A percentile compares a stretch with the other conserved stretches of the same genome.
These are phyloP conservation scores for Pyrus betulifolia DNA, from an alignment of 306 rosid species.

Conservation along the genomic window DNA sequence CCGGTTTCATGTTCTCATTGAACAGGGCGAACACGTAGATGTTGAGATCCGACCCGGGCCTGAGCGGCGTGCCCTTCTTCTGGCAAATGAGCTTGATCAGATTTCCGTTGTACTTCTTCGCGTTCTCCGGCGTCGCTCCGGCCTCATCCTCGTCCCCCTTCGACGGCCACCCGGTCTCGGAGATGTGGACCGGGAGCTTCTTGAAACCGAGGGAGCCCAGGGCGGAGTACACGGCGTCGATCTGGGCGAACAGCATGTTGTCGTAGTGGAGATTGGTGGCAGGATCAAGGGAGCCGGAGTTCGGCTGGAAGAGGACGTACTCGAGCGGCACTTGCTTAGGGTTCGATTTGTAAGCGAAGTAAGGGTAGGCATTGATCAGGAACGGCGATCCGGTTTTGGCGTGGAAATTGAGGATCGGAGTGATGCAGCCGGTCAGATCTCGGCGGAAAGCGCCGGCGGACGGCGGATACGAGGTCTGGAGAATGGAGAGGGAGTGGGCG, in stretches of 20 bases:
- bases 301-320: conserved; percentile 76
- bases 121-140: conserved; percentile 76
- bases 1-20: conserved; percentile 95
- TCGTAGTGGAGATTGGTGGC: conserved; percentile 67
- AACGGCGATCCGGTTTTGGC: conserved; percentile 79
- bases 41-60: conserved; percentile 63
- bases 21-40: conserved; percentile 86
- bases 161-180: conserved; percentile 99
- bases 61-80: conserved; percentile 75
- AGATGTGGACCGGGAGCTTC: conserved; percentile 75
- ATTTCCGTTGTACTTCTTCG: conserved; percentile 83
- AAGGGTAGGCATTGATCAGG: conserved; percentile 90
- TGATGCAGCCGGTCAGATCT: conserved; percentile 47
- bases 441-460: conserved; percentile 71
- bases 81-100: conserved; percentile 43
- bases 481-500: conserved; percentile 69
- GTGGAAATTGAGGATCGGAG: conserved; percentile 68
- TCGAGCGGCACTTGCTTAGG: conserved; percentile 69
- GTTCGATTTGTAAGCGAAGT: conserved; percentile 73
- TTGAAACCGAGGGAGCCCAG: conserved; percentile 44
- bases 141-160: conserved; percentile 80
- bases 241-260: conserved; percentile 90
- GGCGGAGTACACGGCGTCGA: conserved; percentile 84
- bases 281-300: conserved; percentile 68
- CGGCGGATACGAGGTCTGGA: conserved; percentile 78